phyloP scores from a whole-genome alignment of 2,329 filamentous ascomycete genomes.

The Sclerotinia glacialis region DNA sequence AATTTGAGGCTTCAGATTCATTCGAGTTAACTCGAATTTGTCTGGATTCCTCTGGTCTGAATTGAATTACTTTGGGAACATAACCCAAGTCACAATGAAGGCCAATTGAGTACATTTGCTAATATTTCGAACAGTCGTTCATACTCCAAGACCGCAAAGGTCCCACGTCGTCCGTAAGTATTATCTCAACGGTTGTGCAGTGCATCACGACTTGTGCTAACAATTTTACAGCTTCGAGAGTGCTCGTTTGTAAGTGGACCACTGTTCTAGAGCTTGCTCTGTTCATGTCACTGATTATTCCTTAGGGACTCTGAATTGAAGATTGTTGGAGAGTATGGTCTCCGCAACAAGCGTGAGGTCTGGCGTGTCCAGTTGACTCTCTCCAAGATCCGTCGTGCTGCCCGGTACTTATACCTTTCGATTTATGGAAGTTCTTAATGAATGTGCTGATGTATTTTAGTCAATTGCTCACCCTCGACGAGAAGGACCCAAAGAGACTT shows the following conservation, averaged over 20 bases:
- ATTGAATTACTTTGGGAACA: conserved; percentile 3
- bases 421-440: not conserved
- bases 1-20: conserved; percentile 1
- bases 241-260: conserved; percentile 99
- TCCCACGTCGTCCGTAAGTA: conserved; percentile 72
- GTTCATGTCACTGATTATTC: conserved; percentile 83
- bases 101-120: conserved; percentile 1
- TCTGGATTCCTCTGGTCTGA: not conserved
- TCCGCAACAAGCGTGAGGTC: conserved; percentile 99
- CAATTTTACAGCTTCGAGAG: conserved; percentile 77
- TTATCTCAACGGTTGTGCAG: not conserved
- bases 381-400: conserved; percentile 99
- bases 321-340: conserved; percentile 99
- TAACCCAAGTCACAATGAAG: not conserved
- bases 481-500: conserved; percentile 99
- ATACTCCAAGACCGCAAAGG: conserved; percentile 99
- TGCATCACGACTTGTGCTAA: conserved; percentile 40
- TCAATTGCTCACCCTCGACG: conserved; percentile 99
- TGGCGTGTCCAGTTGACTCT: conserved; percentile 99
- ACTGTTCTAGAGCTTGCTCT: conserved; percentile 99
- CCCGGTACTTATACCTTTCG: conserved; percentile 64
- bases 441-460: conserved; percentile 47
- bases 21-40: not conserved
- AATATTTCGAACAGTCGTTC: conserved; percentile 42
- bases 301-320: conserved; percentile 98